Evolutionary conservation across 2,329 filamentous ascomycete species (phyloP), one percentile per base, ranked within the genome.

Genomic region (Colletotrichum lupini): DNA sequence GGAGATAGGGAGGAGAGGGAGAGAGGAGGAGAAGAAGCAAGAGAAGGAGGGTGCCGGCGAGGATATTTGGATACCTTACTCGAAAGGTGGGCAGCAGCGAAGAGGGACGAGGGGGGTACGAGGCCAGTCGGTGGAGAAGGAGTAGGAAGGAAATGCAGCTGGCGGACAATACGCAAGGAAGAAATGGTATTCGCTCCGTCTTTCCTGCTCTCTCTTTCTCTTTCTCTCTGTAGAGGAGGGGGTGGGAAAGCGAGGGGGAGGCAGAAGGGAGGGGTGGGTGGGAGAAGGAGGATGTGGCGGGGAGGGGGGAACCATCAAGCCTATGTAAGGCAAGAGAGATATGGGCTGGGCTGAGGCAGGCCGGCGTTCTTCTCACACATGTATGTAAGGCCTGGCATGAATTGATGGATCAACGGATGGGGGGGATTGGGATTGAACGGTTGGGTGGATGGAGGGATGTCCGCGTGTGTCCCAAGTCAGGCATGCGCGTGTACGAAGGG

Each of bases 61-160:
- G 60, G 65, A 73, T 67, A 75, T 74, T 68, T 74, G 72, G 74
- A 64, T 66, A 65, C 22, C 35, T 67, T 66, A 65, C 22, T 35
- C 64, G 58, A 52, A 63, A 68, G 67, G 67, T 61, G 67, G 72
- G 74, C 76, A 78, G 72, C 74, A 76, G 75, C 73, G 80, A 77
- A 79, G 78, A 76, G 78, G 77, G 78, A 79, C 80, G 80, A 61
- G 79, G 80, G 42, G 78, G 79, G 79, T 78, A 77, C 77, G 77
- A 79, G 81, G 76, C 76, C 79, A 82, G 78, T 79, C 82, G 82
- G 84, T 84, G 83, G 85, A 84, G 80, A 82, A 81, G 82, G 82
- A 82, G 82, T 81, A 82, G 81, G 82, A 46, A 80, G 78, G 80
- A 84, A 81, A 85, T 85, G 84, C 84, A 85, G 80, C 80, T 83